Conservation (phyloP, 345 rosid genomes). For the Cardamine resedifolia region DNA sequence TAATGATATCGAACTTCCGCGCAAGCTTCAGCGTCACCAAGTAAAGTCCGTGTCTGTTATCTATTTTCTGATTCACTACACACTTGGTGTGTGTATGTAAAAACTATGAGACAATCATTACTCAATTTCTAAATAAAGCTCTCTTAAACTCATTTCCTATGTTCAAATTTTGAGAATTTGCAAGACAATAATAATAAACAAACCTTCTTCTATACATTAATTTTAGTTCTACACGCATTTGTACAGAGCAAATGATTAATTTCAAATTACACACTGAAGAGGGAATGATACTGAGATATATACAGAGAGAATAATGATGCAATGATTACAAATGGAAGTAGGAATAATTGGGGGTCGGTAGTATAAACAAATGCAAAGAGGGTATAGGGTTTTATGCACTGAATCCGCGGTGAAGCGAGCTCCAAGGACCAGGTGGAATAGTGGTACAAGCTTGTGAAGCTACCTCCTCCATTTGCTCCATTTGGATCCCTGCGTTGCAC, state of each 20-base stretch:
- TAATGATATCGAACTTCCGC: conserved; percentile 78
- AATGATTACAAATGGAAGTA: background rate
- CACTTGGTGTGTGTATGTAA: conserved; percentile 38
- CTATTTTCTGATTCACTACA: background rate
- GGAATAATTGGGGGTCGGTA: conserved; percentile 5
- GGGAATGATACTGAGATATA: conserved; percentile 12
- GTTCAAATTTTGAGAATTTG: conserved; percentile 12
- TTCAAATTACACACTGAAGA: conserved; percentile 16
- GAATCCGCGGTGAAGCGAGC: conserved; percentile 79
- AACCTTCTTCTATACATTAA: conserved; percentile 16
- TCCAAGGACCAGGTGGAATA: conserved; percentile 74
- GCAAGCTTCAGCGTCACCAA: conserved; percentile 65
- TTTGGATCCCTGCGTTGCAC: conserved; percentile 76
- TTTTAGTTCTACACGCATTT: conserved; percentile 16
- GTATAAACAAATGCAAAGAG: conserved; percentile 9
- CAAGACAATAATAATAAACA: conserved; percentile 10
- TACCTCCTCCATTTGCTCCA: conserved; percentile 74
- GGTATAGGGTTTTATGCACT: conserved; percentile 54
- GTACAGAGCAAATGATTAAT: background rate
- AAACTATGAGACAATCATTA: conserved; percentile 12
- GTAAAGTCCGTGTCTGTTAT: conserved; percentile 28
- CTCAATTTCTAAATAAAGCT: conserved; percentile 24
- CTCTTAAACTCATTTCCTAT: background rate
- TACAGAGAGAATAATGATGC: conserved; percentile 10
- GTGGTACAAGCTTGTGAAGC: conserved; percentile 81